These are phyloP conservation scores for Berberis vulgaris DNA, from an alignment of 164 flowering plant genomes.

Conservation along the genomic window DNA sequence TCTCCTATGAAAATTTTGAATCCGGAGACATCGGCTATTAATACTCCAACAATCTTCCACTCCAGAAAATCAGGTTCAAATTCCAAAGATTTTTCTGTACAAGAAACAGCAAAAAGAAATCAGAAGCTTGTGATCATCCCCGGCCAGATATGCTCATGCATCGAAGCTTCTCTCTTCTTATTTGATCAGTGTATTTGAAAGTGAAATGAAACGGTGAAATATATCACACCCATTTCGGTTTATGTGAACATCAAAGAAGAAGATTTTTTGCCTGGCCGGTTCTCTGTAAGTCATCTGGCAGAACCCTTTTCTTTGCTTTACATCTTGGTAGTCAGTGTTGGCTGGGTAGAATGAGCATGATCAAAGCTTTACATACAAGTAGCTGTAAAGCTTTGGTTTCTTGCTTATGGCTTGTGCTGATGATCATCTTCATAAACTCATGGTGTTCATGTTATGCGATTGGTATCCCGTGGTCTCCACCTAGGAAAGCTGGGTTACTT, in stretches of 20 bases:
- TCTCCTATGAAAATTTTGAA: conserved; percentile 13
- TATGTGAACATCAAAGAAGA: neutral
- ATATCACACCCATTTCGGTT: neutral
- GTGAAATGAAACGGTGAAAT: neutral
- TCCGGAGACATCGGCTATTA: conserved; percentile 61
- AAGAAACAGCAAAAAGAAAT: conserved; percentile 6
- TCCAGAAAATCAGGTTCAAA: conserved; percentile 8
- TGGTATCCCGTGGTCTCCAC: conserved; percentile 2
- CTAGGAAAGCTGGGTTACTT: conserved; percentile 20
- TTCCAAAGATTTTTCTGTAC: neutral
- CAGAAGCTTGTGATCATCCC: conserved; percentile 43
- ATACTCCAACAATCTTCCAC: conserved; percentile 28
- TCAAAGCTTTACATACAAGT: neutral
- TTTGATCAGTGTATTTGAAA: neutral
- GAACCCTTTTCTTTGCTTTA: neutral
- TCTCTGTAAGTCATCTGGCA: too few species aligned
- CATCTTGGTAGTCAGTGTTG: conserved; percentile 14
- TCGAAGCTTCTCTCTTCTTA: conserved; percentile 15
- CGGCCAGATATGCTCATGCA: conserved; percentile 21
- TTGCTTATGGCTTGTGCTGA: conserved; percentile 29
- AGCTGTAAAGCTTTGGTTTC: conserved; percentile 13
- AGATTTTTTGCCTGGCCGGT: neutral
- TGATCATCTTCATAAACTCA: conserved; percentile 14
- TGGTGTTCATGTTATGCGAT: conserved; percentile 1
- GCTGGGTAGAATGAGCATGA: conserved; percentile 4